These are phyloP conservation scores for Tephrocybe sp. DNA, from an alignment of 768 basidiomycete genomes.

Conservation along the genomic window DNA sequence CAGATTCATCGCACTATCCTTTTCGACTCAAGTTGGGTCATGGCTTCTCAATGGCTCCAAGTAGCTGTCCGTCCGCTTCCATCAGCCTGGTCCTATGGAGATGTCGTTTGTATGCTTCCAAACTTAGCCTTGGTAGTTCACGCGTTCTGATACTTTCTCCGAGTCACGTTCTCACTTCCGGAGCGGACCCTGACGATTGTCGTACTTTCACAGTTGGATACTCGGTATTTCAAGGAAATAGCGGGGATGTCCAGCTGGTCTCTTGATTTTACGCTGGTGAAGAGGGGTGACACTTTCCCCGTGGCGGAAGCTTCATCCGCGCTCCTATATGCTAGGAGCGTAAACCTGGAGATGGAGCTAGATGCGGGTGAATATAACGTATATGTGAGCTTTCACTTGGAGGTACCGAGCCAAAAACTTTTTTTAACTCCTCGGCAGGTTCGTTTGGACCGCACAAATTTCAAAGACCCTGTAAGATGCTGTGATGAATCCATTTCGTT, in stretches of 20 bases:
- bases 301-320: conserved; percentile 36
- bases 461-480: conserved; percentile 21
- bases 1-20: conserved; percentile 47
- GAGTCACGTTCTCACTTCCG: conserved; percentile 47
- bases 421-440: conserved; percentile 21
- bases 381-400: conserved; percentile 30
- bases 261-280: conserved; percentile 52
- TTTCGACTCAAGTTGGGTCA: conserved; percentile 50
- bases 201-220: conserved; percentile 52
- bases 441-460: conserved; percentile 29
- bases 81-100: conserved; percentile 53
- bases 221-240: conserved; percentile 49
- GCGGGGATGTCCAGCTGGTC: conserved; percentile 43
- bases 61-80: conserved; percentile 40
- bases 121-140: neutral
- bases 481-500: neutral
- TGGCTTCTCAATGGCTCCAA: conserved; percentile 53
- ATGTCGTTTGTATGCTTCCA: conserved; percentile 47
- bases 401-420: neutral
- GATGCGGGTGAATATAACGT: conserved; percentile 45
- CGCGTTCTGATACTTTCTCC: neutral
- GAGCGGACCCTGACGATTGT: conserved; percentile 42
- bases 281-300: conserved; percentile 40
- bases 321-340: conserved; percentile 37
- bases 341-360: conserved; percentile 41